phyloP scores from a whole-genome alignment of 2,329 filamentous ascomycete genomes.

The Penicillium sp. region DNA sequence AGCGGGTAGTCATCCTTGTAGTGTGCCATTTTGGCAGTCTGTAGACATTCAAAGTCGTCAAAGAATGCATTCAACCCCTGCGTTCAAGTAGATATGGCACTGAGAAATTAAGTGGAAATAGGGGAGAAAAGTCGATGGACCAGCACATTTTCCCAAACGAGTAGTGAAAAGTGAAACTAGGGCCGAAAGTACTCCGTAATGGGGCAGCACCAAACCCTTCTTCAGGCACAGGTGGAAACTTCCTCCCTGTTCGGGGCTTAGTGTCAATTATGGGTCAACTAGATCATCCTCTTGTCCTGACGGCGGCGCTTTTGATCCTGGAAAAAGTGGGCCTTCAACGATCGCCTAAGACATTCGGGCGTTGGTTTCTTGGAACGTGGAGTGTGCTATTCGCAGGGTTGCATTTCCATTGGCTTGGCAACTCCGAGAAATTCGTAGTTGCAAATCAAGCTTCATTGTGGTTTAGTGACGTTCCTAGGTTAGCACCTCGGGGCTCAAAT shows the following conservation, averaged over 20 bases:
- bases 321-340: background rate
- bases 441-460: background rate
- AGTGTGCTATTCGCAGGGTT: background rate
- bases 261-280: constrained; percentile 3
- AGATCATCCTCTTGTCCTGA: constrained; percentile 1
- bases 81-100: background rate
- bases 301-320: background rate
- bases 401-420: background rate
- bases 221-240: constrained; percentile 5
- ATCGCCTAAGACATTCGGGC: background rate
- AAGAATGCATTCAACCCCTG: background rate
- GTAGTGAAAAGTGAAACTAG: constrained; percentile 12
- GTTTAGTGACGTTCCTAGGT: background rate
- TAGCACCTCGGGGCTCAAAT: background rate
- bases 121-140: background rate
- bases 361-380: background rate
- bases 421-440: background rate
- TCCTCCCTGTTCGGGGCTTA: constrained; percentile 3
- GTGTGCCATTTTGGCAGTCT: constrained; percentile 10
- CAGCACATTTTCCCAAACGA: background rate
- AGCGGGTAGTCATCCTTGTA: constrained; percentile 17
- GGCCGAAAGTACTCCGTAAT: background rate
- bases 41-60: background rate
- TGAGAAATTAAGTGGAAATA: background rate
- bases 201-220: constrained; percentile 1